Percentiles rank a stretch among this genome's conserved stretches.
phyloP scores from a whole-genome alignment of 148 eudicot genomes.

The Amaranthus palmeri region DNA sequence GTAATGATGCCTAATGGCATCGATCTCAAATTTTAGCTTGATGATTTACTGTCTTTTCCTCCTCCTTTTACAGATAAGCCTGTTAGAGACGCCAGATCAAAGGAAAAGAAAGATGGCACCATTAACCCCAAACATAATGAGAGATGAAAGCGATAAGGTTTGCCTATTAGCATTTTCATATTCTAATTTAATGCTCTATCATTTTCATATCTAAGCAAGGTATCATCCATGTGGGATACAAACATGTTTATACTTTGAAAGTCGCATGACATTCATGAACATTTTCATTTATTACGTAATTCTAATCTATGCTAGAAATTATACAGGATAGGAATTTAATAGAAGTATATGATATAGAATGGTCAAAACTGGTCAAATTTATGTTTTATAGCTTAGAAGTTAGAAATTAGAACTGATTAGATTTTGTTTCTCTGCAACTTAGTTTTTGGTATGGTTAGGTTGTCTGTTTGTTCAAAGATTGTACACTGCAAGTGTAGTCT shows the following conservation, averaged over 20 bases:
- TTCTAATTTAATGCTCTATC: background rate
- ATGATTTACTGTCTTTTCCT: background rate
- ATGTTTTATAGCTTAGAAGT: background rate
- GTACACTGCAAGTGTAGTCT: background rate
- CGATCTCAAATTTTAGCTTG: no score
- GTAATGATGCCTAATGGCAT: no score
- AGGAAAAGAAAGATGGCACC: conserved; percentile 44
- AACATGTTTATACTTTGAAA: background rate
- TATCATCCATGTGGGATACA: background rate
- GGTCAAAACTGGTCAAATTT: background rate
- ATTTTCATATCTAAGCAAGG: background rate
- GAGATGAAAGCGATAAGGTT: conserved; percentile 92
- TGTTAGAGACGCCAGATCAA: conserved; percentile 72
- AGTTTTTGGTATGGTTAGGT: background rate
- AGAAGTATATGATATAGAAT: background rate
- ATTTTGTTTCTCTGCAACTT: background rate
- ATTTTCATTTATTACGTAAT: background rate
- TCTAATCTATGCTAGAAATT: background rate
- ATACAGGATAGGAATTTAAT: no score
- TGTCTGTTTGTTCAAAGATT: background rate
- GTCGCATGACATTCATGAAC: background rate
- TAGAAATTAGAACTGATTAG: background rate
- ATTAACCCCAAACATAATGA: conserved; percentile 70
- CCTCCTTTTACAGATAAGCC: conserved; percentile 64
- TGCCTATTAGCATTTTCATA: background rate